Conservation (phyloP, 768 basidiomycete species). For the Cystobasidium ongulense region DNA sequence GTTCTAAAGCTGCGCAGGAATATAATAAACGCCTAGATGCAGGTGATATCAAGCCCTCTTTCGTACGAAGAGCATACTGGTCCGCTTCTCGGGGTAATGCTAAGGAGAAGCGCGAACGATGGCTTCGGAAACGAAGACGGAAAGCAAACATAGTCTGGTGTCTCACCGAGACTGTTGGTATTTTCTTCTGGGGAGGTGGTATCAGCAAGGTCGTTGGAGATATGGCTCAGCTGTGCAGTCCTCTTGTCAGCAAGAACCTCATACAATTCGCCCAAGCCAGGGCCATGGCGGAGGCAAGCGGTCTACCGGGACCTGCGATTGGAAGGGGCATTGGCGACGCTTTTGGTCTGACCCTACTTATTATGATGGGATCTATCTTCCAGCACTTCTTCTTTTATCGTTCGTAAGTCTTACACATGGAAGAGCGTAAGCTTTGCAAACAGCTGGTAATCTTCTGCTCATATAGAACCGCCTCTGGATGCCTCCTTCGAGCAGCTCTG, state of each 20-base stretch:
- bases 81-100: background rate
- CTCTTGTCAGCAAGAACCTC: conserved; percentile 68
- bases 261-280: conserved; percentile 63
- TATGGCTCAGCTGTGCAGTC: conserved; percentile 63
- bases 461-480: conserved; percentile 55
- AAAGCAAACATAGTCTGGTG: conserved; percentile 51
- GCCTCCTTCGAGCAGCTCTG: conserved; percentile 70
- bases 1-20: conserved; percentile 53
- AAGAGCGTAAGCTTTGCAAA: conserved; percentile 57
- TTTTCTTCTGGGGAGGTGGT: conserved; percentile 70
- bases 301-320: conserved; percentile 43
- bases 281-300: conserved; percentile 49
- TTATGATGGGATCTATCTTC: conserved; percentile 59
- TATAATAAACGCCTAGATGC: conserved; percentile 64
- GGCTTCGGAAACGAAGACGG: conserved; percentile 51
- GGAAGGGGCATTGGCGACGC: conserved; percentile 58
- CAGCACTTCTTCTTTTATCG: conserved; percentile 61
- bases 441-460: conserved; percentile 38
- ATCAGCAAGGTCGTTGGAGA: conserved; percentile 60
- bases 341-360: conserved; percentile 62
- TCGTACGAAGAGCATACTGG: conserved; percentile 49
- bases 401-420: conserved; percentile 59
- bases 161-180: conserved; percentile 66
- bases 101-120: conserved; percentile 38
- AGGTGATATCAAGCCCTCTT: conserved; percentile 57